These are phyloP conservation scores for Xylaria cubensis DNA, from an alignment of 495 filamentous ascomycete genomes.

Conservation along the genomic window DNA sequence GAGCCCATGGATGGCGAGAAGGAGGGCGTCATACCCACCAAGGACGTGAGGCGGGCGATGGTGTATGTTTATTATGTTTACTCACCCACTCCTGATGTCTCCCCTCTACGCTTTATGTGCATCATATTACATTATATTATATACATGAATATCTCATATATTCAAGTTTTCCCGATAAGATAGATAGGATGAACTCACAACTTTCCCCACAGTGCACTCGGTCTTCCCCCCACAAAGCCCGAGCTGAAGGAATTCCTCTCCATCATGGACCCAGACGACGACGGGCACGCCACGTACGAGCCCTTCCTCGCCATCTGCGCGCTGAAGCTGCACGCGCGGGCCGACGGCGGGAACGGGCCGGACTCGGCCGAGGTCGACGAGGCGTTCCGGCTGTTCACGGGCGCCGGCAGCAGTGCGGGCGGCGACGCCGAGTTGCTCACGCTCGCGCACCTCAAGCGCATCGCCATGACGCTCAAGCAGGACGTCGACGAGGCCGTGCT, in stretches of 20 bases:
- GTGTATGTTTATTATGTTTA: slow-evolving; percentile 66
- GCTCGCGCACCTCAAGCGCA: slow-evolving; percentile 72
- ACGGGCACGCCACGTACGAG: slow-evolving; percentile 75
- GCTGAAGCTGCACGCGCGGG: slow-evolving; percentile 71
- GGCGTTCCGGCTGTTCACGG: slow-evolving; percentile 76
- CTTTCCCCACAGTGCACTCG: slow-evolving; percentile 66
- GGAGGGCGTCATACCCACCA: slow-evolving; percentile 74
- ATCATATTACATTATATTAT: background rate
- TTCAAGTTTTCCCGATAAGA: background rate
- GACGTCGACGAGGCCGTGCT: slow-evolving; percentile 80
- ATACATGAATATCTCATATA: background rate
- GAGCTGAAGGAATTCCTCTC: slow-evolving; percentile 78
- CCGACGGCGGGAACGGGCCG: slow-evolving; percentile 57
- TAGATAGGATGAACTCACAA: background rate
- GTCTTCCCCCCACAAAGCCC: slow-evolving; percentile 65
- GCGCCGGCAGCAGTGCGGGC: slow-evolving; percentile 47
- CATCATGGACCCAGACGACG: slow-evolving; percentile 79
- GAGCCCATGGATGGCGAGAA: slow-evolving; percentile 71
- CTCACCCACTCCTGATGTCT: background rate
- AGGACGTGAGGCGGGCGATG: slow-evolving; percentile 81
- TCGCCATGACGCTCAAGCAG: slow-evolving; percentile 83
- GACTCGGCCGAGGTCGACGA: slow-evolving; percentile 71
- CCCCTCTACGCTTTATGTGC: background rate
- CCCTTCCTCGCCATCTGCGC: slow-evolving; percentile 86
- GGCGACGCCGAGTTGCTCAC: slow-evolving; percentile 60